A percentile compares a stretch with the other conserved stretches of the same genome.
Evolutionary conservation across 306 rosid species (phyloP).

Genomic region (Vicia faba): DNA sequence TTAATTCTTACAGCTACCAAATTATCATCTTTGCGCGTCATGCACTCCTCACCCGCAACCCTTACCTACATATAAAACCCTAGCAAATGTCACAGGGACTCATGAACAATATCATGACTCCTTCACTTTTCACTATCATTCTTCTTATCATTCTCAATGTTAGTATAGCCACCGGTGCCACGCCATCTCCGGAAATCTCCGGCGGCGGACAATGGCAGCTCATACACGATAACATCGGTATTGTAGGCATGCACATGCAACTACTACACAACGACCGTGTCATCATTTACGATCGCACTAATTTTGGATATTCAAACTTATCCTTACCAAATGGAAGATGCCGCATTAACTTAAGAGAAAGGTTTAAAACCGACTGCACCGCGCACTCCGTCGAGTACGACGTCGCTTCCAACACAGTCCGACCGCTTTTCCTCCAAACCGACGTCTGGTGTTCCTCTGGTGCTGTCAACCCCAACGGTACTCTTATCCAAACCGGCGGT

Average conservation of each 20-base stretch:
- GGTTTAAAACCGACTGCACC: conserved; percentile 65
- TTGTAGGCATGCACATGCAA: conserved; percentile 99
- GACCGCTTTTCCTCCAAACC: conserved; percentile 60
- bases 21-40: no score
- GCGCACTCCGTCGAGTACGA: conserved; percentile 84
- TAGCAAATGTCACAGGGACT: no score
- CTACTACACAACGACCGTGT: conserved; percentile 70
- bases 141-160: not conserved
- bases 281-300: conserved; percentile 76
- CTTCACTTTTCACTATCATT: not conserved
- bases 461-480: conserved; percentile 48
- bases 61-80: no score
- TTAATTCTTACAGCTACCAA: no score
- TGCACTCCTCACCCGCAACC: no score
- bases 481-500: conserved; percentile 74
- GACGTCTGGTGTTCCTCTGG: conserved; percentile 90
- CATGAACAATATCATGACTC: not conserved
- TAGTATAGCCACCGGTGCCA: not conserved
- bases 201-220: conserved; percentile 58
- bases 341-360: conserved; percentile 46
- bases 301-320: conserved; percentile 67
- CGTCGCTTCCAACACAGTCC: conserved; percentile 54
- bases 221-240: conserved; percentile 61
- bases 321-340: conserved; percentile 53
- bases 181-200: conserved; percentile 13